Conservation (phyloP, 345 rosid species). For the Rhizophora mangle region DNA sequence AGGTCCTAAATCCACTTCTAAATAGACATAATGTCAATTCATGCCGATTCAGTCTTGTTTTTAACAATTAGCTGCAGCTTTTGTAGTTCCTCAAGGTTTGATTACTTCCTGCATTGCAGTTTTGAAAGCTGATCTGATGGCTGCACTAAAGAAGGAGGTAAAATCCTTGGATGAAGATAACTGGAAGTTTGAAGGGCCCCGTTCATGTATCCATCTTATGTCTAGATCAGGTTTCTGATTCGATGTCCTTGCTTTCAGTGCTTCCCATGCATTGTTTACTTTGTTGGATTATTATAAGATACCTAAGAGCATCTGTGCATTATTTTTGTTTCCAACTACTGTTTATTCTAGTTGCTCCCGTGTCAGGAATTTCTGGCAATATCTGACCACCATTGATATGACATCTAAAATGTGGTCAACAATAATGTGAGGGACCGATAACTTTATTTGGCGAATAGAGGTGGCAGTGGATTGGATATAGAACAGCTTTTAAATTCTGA, state of each 20-base stretch:
- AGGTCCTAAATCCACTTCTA: not conserved
- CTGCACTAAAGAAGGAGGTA: constrained; percentile 69
- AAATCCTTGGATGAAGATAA: constrained; percentile 86
- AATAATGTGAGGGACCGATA: too few relatives aligned
- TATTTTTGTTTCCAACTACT: too few relatives aligned
- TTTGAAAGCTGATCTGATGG: constrained; percentile 73
- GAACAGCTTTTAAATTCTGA: too few relatives aligned
- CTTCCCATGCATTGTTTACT: not conserved
- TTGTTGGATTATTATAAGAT: not conserved
- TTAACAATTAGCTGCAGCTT: not conserved
- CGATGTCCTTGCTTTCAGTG: not conserved
- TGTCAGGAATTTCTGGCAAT: not conserved
- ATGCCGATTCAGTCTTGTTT: not conserved
- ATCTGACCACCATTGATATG: not conserved
- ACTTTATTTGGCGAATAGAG: too few relatives aligned
- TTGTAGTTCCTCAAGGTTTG: not conserved
- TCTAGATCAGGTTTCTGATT: constrained; percentile 62
- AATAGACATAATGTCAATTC: not conserved
- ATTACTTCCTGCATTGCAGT: constrained; percentile 40
- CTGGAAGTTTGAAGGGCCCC: constrained; percentile 94
- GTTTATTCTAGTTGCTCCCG: not conserved
- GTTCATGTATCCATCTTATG: constrained; percentile 71
- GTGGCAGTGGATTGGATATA: too few relatives aligned
- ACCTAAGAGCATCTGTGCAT: too few relatives aligned
- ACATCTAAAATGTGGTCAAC: too few relatives aligned